Percentiles rank a stretch among this genome's conserved stretches.
Conservation (phyloP, 148 eudicot species). For the Vaccinium corymbosum region DNA sequence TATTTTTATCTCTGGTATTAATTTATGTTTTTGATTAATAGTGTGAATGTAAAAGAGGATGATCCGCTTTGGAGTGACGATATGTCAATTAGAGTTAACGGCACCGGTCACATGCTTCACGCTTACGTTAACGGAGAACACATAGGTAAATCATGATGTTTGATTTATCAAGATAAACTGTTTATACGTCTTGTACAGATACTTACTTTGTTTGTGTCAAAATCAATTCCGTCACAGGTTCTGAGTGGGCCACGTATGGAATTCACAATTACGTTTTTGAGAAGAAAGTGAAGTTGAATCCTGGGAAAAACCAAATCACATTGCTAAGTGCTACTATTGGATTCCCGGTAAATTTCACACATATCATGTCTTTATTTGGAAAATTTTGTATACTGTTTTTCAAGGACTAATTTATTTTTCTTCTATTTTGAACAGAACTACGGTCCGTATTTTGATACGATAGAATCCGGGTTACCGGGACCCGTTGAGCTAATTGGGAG, state of each 20-base stretch:
- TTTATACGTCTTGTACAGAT: neutral
- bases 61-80: slow-evolving; percentile 34
- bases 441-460: slow-evolving; percentile 37
- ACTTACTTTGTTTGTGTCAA: neutral
- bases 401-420: neutral
- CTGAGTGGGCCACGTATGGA: slow-evolving; percentile 31
- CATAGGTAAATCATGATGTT: slow-evolving; percentile 26
- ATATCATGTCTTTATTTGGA: no score
- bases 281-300: slow-evolving; percentile 28
- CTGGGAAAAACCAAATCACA: slow-evolving; percentile 45
- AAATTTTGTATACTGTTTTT: neutral
- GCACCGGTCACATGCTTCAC: slow-evolving; percentile 39
- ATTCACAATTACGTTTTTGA: slow-evolving; percentile 29
- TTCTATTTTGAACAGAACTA: slow-evolving; percentile 37
- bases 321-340: slow-evolving; percentile 62
- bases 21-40: slow-evolving; percentile 8
- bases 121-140: slow-evolving; percentile 41
- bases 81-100: slow-evolving; percentile 40
- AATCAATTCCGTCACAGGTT: slow-evolving; percentile 21
- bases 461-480: slow-evolving; percentile 36
- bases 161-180: neutral
- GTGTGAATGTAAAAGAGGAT: slow-evolving; percentile 30
- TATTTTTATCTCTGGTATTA: neutral
- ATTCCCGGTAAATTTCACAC: slow-evolving; percentile 18
- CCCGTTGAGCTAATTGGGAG: slow-evolving; percentile 45